Percentiles rank a stretch among this genome's conserved stretches.
phyloP scores from a whole-genome alignment of 2,329 filamentous ascomycete genomes.

The Xylaria multiplex region DNA sequence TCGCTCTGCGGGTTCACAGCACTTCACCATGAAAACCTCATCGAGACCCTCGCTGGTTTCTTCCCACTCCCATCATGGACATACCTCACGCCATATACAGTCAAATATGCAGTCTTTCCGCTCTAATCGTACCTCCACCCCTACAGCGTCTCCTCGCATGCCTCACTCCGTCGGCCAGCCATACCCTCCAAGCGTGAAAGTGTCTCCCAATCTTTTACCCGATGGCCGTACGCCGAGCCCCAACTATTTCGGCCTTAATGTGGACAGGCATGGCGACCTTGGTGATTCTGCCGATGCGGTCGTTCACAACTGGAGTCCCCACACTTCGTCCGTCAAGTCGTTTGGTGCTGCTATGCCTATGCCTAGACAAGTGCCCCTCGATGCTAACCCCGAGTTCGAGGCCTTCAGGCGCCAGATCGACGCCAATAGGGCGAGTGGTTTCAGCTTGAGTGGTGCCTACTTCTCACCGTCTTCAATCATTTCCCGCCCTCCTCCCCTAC shows the following conservation, averaged over 20 bases:
- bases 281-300: conserved; percentile 72
- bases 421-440: conserved; percentile 62
- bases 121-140: conserved; percentile 59
- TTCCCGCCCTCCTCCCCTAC: conserved; percentile 56
- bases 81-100: conserved; percentile 51
- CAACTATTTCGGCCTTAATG: conserved; percentile 85
- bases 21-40: conserved; percentile 51
- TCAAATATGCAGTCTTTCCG: conserved; percentile 54
- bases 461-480: conserved; percentile 53
- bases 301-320: conserved; percentile 76
- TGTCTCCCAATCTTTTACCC: conserved; percentile 51
- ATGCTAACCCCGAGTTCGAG: conserved; percentile 84
- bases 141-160: conserved; percentile 62
- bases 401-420: conserved; percentile 81
- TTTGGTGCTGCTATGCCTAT: conserved; percentile 76
- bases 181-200: conserved; percentile 57
- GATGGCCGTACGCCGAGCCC: conserved; percentile 70
- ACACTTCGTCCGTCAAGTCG: conserved; percentile 75
- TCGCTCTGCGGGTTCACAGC: conserved; percentile 43
- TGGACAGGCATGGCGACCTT: conserved; percentile 69
- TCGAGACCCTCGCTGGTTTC: conserved; percentile 46
- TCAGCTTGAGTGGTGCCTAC: conserved; percentile 60
- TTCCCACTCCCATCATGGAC: conserved; percentile 45
- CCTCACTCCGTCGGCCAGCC: conserved; percentile 66
- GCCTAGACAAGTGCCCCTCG: conserved; percentile 75